Evolutionary conservation across 371 early-diverging fungal species (phyloP), one percentile per base, ranked within the genome.

Genomic region (Mucor indicus): DNA sequence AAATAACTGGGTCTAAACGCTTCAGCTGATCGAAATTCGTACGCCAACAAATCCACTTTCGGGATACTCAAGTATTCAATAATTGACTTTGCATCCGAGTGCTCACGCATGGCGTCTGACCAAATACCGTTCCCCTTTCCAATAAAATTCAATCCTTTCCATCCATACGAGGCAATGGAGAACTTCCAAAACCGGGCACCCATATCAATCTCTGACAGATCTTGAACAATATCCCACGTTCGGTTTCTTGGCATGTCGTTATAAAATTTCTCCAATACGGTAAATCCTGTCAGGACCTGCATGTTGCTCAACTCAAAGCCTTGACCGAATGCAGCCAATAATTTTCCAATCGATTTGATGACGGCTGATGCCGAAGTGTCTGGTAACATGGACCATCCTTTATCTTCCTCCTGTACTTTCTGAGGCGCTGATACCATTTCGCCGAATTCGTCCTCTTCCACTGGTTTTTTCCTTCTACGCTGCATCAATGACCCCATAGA

Each of bases 1-100:
- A 85, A 89, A 51, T 92, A 90, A 53, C 83, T 83, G 0, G 92
- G 93, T 19, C 83, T 74, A 45, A 91, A 93, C 10, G 91, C 86
- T 25, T 80, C 76, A 29, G 74, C 70, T 27, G 82, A 65, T 44
- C 79, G 77, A 50, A 90, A 85, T 56, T 93, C 89, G 48, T 85
- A 89, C 0, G 84, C 85, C 30, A 93, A 55, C 2, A 93, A 55
- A 46, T 91, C 89, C 39, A 86, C 86, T 19, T 78, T 72, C 1
- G 79, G 72, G 7, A 93, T 71, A 0, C 63, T 59, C 27, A 93
- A 66, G 42, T 84, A 89, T 43, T 90, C 84, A 12, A 80, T 56
- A 0, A 91, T 80, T n/a, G 83, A 79, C 19, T 71, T 72, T 19
- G 78, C 75, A 60, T 93, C 90, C 0, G 90, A 85, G 32, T 86